A percentile compares a stretch with the other conserved stretches of the same genome.
phyloP scores from a whole-genome alignment of 257 asterid genomes.

The Solanum rostratum region DNA sequence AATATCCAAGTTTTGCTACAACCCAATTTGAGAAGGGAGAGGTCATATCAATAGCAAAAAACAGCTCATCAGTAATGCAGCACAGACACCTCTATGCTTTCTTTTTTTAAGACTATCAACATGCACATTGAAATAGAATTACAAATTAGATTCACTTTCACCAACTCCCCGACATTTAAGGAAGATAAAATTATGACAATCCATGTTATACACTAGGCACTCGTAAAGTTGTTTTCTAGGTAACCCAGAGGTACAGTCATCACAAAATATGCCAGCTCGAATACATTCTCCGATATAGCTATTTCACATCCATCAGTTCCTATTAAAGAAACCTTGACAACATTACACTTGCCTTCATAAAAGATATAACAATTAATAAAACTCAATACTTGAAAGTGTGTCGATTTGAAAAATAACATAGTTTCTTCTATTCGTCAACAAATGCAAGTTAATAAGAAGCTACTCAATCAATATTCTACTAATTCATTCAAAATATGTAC shows the following conservation, averaged over 20 bases:
- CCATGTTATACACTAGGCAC: neutral
- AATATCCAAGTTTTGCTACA: neutral
- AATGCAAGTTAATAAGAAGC: neutral
- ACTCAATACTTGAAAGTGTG: neutral
- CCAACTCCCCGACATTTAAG: neutral
- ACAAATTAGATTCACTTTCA: neutral
- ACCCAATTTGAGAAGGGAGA: neutral
- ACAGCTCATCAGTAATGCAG: neutral
- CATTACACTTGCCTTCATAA: neutral
- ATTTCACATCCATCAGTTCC: neutral
- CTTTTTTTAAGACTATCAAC: neutral
- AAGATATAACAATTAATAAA: neutral
- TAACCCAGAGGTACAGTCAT: neutral
- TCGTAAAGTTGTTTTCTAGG: neutral
- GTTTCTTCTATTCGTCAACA: neutral
- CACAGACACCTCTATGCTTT: neutral
- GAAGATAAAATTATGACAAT: neutral
- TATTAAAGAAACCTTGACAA: neutral
- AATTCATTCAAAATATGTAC: conserved; percentile 10
- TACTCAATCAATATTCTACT: neutral
- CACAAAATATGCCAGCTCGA: neutral
- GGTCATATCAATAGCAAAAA: neutral
- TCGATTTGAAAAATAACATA: neutral
- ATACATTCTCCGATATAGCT: neutral
- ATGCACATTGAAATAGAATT: neutral